phyloP scores from a whole-genome alignment of 2,329 filamentous ascomycete species.

The Chaetomium olivaceum region DNA sequence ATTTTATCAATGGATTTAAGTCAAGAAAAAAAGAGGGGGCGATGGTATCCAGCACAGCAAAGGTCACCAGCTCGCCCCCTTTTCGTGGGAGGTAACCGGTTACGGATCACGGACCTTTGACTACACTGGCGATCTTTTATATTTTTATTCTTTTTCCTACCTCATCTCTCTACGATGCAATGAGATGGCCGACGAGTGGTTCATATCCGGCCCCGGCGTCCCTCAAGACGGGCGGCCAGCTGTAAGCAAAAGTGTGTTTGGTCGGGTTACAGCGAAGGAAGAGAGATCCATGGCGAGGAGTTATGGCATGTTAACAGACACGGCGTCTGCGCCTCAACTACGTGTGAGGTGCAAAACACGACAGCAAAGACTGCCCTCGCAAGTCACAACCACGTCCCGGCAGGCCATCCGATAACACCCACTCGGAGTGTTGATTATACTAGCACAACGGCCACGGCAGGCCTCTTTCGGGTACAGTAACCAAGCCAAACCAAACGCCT shows the following conservation, averaged over 20 bases:
- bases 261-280: not conserved
- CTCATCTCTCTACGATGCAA: too few relatives aligned
- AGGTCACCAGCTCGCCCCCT: too few relatives aligned
- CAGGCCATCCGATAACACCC: slow-evolving; percentile 18
- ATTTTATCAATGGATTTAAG: too few relatives aligned
- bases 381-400: not conserved
- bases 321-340: not conserved
- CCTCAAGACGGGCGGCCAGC: not conserved
- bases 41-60: too few relatives aligned
- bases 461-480: not conserved
- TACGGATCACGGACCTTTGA: too few relatives aligned
- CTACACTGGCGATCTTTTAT: too few relatives aligned
- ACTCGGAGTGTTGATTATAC: slow-evolving; percentile 8
- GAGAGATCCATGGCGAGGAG: not conserved
- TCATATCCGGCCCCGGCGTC: not conserved
- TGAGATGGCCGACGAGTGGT: not conserved
- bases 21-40: too few relatives aligned
- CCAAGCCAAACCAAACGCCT: slow-evolving; percentile 9
- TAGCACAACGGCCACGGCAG: slow-evolving; percentile 8
- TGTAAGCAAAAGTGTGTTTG: not conserved
- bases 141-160: too few relatives aligned
- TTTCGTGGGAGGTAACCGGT: too few relatives aligned
- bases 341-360: not conserved
- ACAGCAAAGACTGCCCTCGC: not conserved
- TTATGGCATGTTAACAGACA: not conserved